These are phyloP conservation scores for Trichoderma atroviride DNA, from an alignment of 2,329 filamentous ascomycete genomes.

Conservation along the genomic window DNA sequence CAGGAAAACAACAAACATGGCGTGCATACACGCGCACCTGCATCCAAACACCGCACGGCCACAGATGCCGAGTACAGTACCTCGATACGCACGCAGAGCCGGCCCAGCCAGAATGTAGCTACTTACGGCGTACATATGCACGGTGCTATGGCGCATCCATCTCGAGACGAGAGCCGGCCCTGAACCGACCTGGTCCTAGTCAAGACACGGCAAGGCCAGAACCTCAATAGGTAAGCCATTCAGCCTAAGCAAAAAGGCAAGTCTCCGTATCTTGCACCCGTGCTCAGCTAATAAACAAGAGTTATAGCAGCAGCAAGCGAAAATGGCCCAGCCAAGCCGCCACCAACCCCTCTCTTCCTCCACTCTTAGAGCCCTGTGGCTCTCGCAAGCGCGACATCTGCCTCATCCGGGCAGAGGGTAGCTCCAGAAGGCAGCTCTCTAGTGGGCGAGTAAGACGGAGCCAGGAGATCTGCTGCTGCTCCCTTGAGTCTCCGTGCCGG, in stretches of 20 bases:
- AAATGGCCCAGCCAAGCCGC: conserved; percentile 24
- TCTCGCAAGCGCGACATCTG: conserved; percentile 7
- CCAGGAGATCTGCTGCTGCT: neutral
- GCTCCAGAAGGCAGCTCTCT: conserved; percentile 6
- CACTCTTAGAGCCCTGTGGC: conserved; percentile 19
- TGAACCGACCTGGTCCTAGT: conserved; percentile 27
- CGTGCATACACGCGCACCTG: conserved; percentile 14
- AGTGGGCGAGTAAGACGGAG: conserved; percentile 10
- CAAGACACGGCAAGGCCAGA: conserved; percentile 24
- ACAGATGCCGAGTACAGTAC: conserved; percentile 6
- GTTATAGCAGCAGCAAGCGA: conserved; percentile 8
- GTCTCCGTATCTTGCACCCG: conserved; percentile 26
- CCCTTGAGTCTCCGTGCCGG: neutral
- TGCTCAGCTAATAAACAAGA: conserved; percentile 25
- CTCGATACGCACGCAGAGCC: conserved; percentile 1
- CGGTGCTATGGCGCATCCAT: conserved; percentile 20
- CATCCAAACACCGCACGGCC: conserved; percentile 12
- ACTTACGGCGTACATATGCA: conserved; percentile 4
- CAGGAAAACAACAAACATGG: neutral
- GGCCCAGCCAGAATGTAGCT: conserved; percentile 1
- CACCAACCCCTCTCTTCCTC: conserved; percentile 24
- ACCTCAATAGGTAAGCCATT: conserved; percentile 23
- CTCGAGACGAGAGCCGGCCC: conserved; percentile 22
- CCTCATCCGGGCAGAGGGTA: conserved; percentile 12
- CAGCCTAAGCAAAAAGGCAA: conserved; percentile 26